These are phyloP conservation scores for Cantharellus anzutake DNA, from an alignment of 768 basidiomycete genomes.

Conservation along the genomic window DNA sequence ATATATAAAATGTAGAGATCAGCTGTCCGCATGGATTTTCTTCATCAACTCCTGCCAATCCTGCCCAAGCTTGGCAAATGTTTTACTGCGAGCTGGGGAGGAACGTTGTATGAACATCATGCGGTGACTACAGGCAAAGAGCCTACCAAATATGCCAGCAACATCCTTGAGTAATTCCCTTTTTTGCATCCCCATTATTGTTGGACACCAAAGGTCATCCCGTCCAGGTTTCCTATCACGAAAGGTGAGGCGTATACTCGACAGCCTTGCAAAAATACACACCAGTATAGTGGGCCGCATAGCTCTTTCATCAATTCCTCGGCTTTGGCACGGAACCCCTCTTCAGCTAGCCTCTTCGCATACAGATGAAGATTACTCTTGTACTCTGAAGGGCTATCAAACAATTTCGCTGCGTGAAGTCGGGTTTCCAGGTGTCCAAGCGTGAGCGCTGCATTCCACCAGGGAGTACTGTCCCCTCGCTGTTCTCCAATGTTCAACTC, in stretches of 20 bases:
- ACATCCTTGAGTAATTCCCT: conserved; percentile 75
- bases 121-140: conserved; percentile 8
- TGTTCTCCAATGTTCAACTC: conserved; percentile 2
- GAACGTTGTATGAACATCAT: not conserved
- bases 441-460: conserved; percentile 71
- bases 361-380: conserved; percentile 56
- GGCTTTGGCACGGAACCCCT: conserved; percentile 71
- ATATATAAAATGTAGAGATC: not conserved
- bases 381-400: conserved; percentile 78
- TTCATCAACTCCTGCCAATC: conserved; percentile 66
- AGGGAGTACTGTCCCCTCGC: conserved; percentile 26
- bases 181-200: conserved; percentile 50
- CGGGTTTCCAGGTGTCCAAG: conserved; percentile 79
- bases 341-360: conserved; percentile 72
- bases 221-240: conserved; percentile 43
- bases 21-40: conserved; percentile 1
- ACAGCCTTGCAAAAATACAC: conserved; percentile 13
- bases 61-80: conserved; percentile 48
- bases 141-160: conserved; percentile 53
- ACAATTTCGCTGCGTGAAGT: conserved; percentile 46
- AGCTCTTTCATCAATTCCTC: conserved; percentile 86
- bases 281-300: conserved; percentile 83
- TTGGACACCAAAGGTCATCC: conserved; percentile 46
- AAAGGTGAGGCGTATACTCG: not conserved
- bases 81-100: conserved; percentile 47